Evolutionary conservation across 192 early-diverging fungal genomes (phyloP), one percentile per base, ranked within the genome.

Genomic region (Rhizoclosmatium globosum): DNA sequence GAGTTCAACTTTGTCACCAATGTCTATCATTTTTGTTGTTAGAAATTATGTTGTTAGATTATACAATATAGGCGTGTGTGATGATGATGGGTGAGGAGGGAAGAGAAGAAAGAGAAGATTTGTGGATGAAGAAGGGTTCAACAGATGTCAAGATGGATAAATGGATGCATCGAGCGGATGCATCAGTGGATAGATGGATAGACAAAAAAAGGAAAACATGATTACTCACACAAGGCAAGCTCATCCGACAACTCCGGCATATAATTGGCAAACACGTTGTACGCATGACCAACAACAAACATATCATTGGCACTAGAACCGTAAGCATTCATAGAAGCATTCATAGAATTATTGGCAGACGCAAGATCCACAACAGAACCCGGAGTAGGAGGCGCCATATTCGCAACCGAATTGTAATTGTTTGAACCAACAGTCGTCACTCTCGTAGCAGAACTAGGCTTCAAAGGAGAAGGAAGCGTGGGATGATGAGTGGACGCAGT

Each of bases 1-100:
- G 65, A 77, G 62, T 42, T 58, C 62, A 64, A 72, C 50, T 50
- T 48, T 69, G 60, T 66, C 68, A 21, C 69, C 69, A 48, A 71
- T 56, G 13, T 43, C 67, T 68, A 17, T 46, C 9, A 45, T 53
- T 53, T 53, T 53, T 31, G 31, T 31, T 31, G 3, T 53, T 53
- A 53, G 9, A 53, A 53, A 17, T 53, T 39, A 3, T 2, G 38
- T 31, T 31, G n/a, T 65, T 19, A 57, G 53, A 23, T 31, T 2
- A 2, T 64, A 31, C 7, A 1, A 9, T 2, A 2, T 58, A n/a
- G 31, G 31, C 31, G 31, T 31, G 31, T 31, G 31, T 31, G 31
- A 31, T 31, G 31, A 31, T 31, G 31, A 31, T 31, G 31, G 31
- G 31, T 31, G 31, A 31, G 31, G 31, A 31, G 31, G 31, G 31